Conservation (phyloP, 352 stramenopile genomes). For the Phytopythium chamaehyphon region DNA sequence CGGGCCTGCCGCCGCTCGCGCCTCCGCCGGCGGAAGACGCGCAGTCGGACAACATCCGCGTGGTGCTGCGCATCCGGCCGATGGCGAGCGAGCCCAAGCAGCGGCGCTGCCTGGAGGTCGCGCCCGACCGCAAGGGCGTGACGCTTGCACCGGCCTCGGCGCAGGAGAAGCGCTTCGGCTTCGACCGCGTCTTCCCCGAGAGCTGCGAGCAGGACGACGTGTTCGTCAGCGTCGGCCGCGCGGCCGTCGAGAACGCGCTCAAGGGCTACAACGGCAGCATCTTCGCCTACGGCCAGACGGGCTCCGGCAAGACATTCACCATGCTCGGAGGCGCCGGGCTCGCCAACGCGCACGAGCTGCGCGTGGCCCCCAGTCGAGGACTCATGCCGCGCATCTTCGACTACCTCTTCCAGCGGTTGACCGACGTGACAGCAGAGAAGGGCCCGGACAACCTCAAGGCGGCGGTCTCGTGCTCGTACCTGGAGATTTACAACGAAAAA, state of each 20-base stretch:
- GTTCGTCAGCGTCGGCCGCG: conserved; percentile 68
- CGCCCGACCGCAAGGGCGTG: conserved; percentile 51
- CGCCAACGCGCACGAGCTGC: conserved; percentile 35
- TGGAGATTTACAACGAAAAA: conserved; percentile 92
- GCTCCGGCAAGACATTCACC: conserved; percentile 87
- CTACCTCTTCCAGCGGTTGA: conserved; percentile 66
- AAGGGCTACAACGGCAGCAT: conserved; percentile 88
- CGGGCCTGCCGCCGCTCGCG: neutral
- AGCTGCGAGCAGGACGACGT: conserved; percentile 73
- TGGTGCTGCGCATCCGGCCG: conserved; percentile 63
- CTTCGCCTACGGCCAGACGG: conserved; percentile 88
- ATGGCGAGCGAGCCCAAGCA: conserved; percentile 21
- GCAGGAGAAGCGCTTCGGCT: conserved; percentile 82
- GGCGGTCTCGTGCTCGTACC: conserved; percentile 75
- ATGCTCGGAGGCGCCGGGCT: conserved; percentile 61
- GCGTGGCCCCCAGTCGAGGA: conserved; percentile 48
- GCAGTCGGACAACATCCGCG: conserved; percentile 63
- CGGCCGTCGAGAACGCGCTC: conserved; percentile 79
- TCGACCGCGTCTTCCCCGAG: conserved; percentile 78
- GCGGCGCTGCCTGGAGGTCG: conserved; percentile 52
- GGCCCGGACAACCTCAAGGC: conserved; percentile 39
- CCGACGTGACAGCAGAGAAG: conserved; percentile 37
- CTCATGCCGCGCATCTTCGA: conserved; percentile 84
- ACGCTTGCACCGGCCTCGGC: conserved; percentile 48
- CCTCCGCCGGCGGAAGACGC: conserved; percentile 12